Percentiles rank a stretch among this genome's conserved stretches.
Evolutionary conservation across 1,139 yeast species (phyloP).

Genomic region (Pichia terricola): DNA sequence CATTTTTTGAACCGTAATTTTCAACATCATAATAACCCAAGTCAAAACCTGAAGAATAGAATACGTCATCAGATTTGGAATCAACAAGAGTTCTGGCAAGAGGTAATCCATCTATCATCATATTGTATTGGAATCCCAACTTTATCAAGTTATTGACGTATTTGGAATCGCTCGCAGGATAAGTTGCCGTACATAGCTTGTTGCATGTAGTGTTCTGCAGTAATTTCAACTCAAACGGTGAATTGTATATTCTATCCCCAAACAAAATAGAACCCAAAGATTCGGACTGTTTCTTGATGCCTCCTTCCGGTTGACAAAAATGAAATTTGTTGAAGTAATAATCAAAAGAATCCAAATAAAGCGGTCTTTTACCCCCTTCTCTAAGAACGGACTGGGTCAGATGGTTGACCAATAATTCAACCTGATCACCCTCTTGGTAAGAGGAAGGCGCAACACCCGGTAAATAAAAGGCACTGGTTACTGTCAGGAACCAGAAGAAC

Average conservation of each 20-base stretch:
- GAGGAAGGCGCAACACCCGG: conserved; percentile 96
- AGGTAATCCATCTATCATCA: conserved; percentile 94
- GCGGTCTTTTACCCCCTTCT: conserved; percentile 32
- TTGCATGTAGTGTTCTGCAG: conserved; percentile 61
- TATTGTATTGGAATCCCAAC: conserved; percentile 79
- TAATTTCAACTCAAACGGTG: conserved; percentile 80
- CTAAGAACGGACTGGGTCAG: conserved; percentile 70
- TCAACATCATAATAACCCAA: conserved; percentile 55
- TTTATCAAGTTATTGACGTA: conserved; percentile 72
- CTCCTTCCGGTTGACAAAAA: conserved; percentile 69
- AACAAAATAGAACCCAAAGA: conserved; percentile 86
- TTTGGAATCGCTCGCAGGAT: conserved; percentile 55
- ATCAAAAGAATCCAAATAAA: conserved; percentile 67
- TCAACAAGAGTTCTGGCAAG: conserved; percentile 62
- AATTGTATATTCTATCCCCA: conserved; percentile 91
- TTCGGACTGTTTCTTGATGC: conserved; percentile 71
- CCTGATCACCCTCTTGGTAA: conserved; percentile 58
- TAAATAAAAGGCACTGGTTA: conserved; percentile 55
- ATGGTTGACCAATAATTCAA: conserved; percentile 80
- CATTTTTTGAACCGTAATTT: no score
- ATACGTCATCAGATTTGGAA: conserved; percentile 44
- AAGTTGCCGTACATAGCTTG: conserved; percentile 48
- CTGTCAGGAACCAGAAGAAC: no score
- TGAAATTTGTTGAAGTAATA: conserved; percentile 79
- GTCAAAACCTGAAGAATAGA: conserved; percentile 75